Percentiles rank a stretch among this genome's conserved stretches.
Evolutionary conservation across 257 asterid genomes (phyloP).

Genomic region (Parsonsia alboflavescens): DNA sequence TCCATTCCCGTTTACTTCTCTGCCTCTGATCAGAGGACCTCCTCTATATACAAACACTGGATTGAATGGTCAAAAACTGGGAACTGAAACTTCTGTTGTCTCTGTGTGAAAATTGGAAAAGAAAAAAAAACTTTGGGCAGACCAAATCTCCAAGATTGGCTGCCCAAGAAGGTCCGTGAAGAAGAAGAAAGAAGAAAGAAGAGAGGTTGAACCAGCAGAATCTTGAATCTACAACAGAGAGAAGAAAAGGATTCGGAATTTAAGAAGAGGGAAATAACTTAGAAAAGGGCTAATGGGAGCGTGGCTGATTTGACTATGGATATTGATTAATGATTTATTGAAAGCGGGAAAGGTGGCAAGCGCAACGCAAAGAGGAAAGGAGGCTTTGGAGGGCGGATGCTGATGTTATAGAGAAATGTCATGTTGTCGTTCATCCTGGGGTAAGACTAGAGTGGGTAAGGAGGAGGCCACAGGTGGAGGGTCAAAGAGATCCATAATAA

Average conservation of each 20-base stretch:
- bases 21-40: too few species aligned
- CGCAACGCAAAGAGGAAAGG: neutral
- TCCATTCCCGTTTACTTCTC: slow-evolving; percentile 21
- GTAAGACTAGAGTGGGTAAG: neutral
- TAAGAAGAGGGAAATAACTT: neutral
- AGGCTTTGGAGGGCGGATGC: neutral
- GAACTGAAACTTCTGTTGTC: neutral
- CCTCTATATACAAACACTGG: neutral
- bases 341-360: neutral
- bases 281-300: neutral
- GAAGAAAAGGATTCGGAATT: neutral
- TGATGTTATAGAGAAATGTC: too few species aligned
- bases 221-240: neutral
- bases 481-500: too few species aligned
- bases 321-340: neutral
- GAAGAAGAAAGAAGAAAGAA: neutral
- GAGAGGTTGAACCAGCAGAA: neutral
- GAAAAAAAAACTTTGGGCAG: neutral
- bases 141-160: neutral
- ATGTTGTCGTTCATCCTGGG: neutral
- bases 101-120: neutral
- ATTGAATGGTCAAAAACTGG: slow-evolving; percentile 7
- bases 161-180: neutral
- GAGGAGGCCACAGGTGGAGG: too few species aligned
- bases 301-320: neutral